Percentiles rank a stretch among this genome's conserved stretches.
Evolutionary conservation across 495 filamentous ascomycete genomes (phyloP).

Genomic region (Coniosporium apollinis): DNA sequence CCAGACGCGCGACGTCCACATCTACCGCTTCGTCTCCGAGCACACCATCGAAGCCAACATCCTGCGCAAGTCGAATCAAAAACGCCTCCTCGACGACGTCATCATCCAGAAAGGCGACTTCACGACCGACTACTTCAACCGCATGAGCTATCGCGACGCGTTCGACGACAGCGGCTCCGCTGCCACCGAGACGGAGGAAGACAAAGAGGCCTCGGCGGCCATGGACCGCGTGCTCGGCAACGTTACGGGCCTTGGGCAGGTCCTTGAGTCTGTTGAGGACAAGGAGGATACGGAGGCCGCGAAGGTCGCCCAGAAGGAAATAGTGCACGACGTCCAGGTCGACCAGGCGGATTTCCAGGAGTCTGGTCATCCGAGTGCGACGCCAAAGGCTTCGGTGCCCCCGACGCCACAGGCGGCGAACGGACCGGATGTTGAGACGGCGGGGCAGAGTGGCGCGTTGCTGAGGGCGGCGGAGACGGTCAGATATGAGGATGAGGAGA

Average conservation of each 20-base stretch:
- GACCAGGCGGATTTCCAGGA: conserved; percentile 91
- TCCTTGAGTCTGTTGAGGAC: conserved; percentile 81
- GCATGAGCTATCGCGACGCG: conserved; percentile 53
- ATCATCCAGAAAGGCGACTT: conserved; percentile 98
- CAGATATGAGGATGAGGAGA: conserved; percentile 8
- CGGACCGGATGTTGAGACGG: neutral
- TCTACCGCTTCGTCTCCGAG: conserved; percentile 93
- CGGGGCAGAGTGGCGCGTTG: conserved; percentile 16
- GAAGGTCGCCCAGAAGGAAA: conserved; percentile 71
- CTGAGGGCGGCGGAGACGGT: conserved; percentile 27
- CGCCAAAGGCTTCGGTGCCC: conserved; percentile 22
- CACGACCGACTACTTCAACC: conserved; percentile 93
- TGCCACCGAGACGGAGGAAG: conserved; percentile 35
- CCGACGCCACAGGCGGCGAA: conserved; percentile 1
- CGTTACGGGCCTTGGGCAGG: conserved; percentile 36
- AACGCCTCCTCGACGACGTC: conserved; percentile 92
- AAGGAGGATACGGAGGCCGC: conserved; percentile 81
- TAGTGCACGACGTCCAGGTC: conserved; percentile 60
- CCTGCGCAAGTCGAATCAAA: conserved; percentile 87
- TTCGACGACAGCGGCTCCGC: conserved; percentile 42
- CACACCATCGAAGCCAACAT: conserved; percentile 99
- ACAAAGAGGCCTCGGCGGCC: conserved; percentile 50
- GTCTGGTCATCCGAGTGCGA: conserved; percentile 23
- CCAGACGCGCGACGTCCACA: conserved; percentile 94
- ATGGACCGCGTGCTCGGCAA: conserved; percentile 72